A percentile compares a stretch with the other conserved stretches of the same genome.
Evolutionary conservation across 2,329 filamentous ascomycete species (phyloP).

Genomic region (Ophiostoma australiae): DNA sequence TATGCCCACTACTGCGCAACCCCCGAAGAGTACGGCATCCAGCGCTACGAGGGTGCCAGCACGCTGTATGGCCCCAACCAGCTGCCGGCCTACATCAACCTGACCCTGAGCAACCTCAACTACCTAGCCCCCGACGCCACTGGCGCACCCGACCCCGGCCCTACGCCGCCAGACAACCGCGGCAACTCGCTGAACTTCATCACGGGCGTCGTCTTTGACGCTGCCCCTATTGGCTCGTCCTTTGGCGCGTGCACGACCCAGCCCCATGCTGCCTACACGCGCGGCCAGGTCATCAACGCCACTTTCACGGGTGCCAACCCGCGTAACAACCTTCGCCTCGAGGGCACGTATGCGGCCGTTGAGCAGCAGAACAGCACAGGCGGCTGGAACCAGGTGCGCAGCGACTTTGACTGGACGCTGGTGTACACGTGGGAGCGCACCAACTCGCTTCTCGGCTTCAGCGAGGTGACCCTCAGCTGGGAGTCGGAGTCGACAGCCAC

Average conservation of each 20-base stretch:
- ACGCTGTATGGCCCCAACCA: slow-evolving; percentile 83
- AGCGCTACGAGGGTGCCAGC: slow-evolving; percentile 79
- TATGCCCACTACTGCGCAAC: slow-evolving; percentile 83
- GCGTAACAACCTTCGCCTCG: slow-evolving; percentile 75
- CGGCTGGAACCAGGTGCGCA: slow-evolving; percentile 62
- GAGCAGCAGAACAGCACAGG: slow-evolving; percentile 51
- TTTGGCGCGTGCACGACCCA: slow-evolving; percentile 62
- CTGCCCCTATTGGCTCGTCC: slow-evolving; percentile 55
- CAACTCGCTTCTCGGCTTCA: slow-evolving; percentile 65
- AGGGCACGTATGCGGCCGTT: slow-evolving; percentile 70
- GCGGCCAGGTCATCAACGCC: slow-evolving; percentile 57
- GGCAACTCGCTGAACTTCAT: slow-evolving; percentile 75
- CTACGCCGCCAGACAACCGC: slow-evolving; percentile 71
- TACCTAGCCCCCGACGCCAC: slow-evolving; percentile 54
- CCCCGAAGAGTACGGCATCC: slow-evolving; percentile 72
- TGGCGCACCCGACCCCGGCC: slow-evolving; percentile 47
- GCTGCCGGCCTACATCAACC: slow-evolving; percentile 80
- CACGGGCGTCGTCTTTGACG: slow-evolving; percentile 70
- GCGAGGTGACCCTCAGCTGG: slow-evolving; percentile 72
- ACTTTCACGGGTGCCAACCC: slow-evolving; percentile 84
- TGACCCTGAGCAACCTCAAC: slow-evolving; percentile 66
- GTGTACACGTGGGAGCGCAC: slow-evolving; percentile 74
- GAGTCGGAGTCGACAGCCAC: slow-evolving; percentile 60
- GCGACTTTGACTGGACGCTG: slow-evolving; percentile 77
- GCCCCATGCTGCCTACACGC: slow-evolving; percentile 46